Conservation (phyloP, 129 eudicot species). For the Glebionis coronaria region DNA sequence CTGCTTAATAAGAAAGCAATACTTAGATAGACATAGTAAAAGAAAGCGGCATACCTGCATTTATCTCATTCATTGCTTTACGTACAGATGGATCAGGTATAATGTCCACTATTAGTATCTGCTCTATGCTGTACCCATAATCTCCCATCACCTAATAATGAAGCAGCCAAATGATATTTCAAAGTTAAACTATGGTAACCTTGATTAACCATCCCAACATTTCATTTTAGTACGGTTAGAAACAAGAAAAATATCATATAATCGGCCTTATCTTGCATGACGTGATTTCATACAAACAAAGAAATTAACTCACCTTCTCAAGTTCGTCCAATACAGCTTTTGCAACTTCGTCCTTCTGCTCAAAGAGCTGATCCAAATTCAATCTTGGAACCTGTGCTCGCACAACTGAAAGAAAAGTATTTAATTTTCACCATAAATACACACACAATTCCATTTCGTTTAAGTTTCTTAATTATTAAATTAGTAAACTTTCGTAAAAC, state of each 20-base stretch:
- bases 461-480: no score
- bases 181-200: neutral
- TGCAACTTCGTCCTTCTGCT: conserved; percentile 80
- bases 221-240: neutral
- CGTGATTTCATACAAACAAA: no score
- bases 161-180: neutral
- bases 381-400: conserved; percentile 77
- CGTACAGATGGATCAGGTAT: conserved; percentile 92
- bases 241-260: no score
- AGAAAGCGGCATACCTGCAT: conserved; percentile 60
- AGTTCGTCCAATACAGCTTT: conserved; percentile 67
- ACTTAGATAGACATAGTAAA: neutral
- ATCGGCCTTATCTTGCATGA: no score
- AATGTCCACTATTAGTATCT: conserved; percentile 93
- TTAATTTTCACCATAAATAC: neutral
- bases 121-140: conserved; percentile 91
- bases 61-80: conserved; percentile 95
- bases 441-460: no score
- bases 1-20: no score
- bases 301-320: conserved; percentile 57
- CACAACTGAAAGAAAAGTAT: conserved; percentile 32
- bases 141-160: conserved; percentile 78
- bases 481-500: no score
- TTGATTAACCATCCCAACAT: neutral
- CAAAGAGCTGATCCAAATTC: conserved; percentile 68